Evolutionary conservation across 2,329 filamentous ascomycete genomes (phyloP).

Genomic region (Talaromyces sp.): DNA sequence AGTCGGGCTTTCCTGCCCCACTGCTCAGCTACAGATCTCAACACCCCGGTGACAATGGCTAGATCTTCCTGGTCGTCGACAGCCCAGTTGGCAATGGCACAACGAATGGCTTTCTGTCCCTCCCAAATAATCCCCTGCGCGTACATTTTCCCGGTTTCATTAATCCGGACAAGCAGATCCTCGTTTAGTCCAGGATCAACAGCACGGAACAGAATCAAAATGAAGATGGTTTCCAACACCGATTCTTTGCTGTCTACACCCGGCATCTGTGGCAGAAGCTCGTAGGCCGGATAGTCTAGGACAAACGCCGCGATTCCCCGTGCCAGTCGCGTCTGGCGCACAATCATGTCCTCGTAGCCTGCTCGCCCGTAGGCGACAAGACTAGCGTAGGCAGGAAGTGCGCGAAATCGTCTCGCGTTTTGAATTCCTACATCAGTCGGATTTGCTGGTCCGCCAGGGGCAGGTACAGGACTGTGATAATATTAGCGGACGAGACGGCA

Average conservation of each 20-base stretch:
- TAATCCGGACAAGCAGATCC: constrained; percentile 9
- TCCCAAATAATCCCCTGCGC: constrained; percentile 8
- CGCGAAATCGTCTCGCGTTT: constrained; percentile 1
- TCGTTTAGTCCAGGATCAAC: constrained; percentile 1
- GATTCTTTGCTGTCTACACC: neutral
- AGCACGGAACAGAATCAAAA: constrained; percentile 10
- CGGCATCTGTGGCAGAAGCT: constrained; percentile 5
- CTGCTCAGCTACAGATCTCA: neutral
- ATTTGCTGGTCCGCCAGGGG: constrained; percentile 2
- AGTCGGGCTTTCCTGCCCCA: no score
- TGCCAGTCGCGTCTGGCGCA: neutral
- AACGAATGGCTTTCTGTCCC: constrained; percentile 7
- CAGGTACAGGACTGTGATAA: neutral
- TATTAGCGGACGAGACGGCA: no score
- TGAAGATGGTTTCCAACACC: constrained; percentile 3
- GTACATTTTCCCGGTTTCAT: constrained; percentile 10
- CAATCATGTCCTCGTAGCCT: constrained; percentile 6
- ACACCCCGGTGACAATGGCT: neutral
- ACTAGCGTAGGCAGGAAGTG: constrained; percentile 3
- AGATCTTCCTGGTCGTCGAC: neutral
- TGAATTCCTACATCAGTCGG: constrained; percentile 11
- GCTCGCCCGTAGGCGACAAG: constrained; percentile 3
- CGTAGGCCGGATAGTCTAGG: constrained; percentile 7
- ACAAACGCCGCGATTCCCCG: neutral
- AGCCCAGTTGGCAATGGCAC: constrained; percentile 9